Evolutionary conservation across 495 filamentous ascomycete species (phyloP), one percentile per base, ranked within the genome.

Genomic region (Penicillium mononematosum): DNA sequence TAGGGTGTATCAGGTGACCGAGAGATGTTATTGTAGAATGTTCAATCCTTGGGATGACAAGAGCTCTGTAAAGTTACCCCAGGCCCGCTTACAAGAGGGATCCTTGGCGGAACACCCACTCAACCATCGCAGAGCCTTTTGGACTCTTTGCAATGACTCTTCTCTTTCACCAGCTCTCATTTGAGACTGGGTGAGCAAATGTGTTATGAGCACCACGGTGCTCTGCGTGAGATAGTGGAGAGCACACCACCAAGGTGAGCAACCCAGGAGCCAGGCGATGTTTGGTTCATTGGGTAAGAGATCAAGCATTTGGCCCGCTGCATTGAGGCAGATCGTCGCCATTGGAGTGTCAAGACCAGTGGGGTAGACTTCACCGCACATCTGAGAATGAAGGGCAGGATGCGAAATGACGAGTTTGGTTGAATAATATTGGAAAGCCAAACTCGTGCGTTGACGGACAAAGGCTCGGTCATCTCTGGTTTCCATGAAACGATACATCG

Each of bases 161-260:
- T 41, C 6, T 19, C 17, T 6, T 9, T 31, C 41, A 1, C 24
- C 27, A 1, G 41, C 11, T 5, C 52, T 7, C 2, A 9, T 3
- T 8, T 17, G 16, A 9, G 5, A 29, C 9, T 29, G 19, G 8
- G 80, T 71, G 66, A 85, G 71, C 14, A 85, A 63, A 4, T 85
- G 72, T 1, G 75, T 74, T 2, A 73, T 73, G 14, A 53, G 38
- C 7, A 53, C 50, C 4, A 44, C 38, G 10, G 12, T 53, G 8
- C 82, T 76, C 67, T 85, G 81, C 66, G 82, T 82, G 19, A 86
- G 60, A 56, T 81, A 79, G 62, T 87, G 84, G 12, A 87, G 65
- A 12, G 80, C 61, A 44, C 70, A 78, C 82, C 82, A 86, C 82
- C 82, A 86, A 32, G 83, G 81, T 0, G 73, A 66, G 10, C 75